Percentiles rank a stretch among this genome's conserved stretches.
phyloP scores from a whole-genome alignment of 306 rosid genomes.

The Vigna mungo region DNA sequence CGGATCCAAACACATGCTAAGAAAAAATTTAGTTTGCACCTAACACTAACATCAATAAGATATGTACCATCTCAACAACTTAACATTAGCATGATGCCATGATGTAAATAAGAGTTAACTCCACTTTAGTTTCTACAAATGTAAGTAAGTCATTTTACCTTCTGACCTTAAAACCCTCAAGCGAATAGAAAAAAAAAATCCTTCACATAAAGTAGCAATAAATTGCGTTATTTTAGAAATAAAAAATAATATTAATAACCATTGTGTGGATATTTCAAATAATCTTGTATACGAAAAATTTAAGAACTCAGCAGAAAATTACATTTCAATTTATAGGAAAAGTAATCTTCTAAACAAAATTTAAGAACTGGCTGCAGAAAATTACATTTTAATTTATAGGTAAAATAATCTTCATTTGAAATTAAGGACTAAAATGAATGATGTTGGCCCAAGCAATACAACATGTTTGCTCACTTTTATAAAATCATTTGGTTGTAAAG shows the following conservation, averaged over 20 bases:
- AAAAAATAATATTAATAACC: no score
- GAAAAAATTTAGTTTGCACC: conserved; percentile 35
- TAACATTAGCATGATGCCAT: neutral
- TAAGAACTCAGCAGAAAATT: no score
- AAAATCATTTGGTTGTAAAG: neutral
- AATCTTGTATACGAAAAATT: no score
- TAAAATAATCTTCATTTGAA: neutral
- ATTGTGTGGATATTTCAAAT: no score
- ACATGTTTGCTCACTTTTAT: conserved; percentile 34
- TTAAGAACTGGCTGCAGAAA: no score
- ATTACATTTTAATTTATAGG: no score
- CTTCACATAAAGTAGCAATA: no score
- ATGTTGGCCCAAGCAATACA: conserved; percentile 23
- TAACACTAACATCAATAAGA: conserved; percentile 13
- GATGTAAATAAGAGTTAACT: neutral
- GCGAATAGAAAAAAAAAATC: no score
- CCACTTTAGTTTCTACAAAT: neutral
- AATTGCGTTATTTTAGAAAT: no score
- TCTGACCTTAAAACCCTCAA: neutral
- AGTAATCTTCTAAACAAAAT: no score
- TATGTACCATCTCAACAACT: conserved; percentile 21
- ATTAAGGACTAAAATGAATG: neutral
- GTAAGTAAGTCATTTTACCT: neutral
- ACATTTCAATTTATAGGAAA: no score
- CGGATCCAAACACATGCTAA: no score